Percentiles rank a stretch among this genome's conserved stretches.
Evolutionary conservation across 345 rosid species (phyloP).

Genomic region (Eucalyptus erythrocorys): DNA sequence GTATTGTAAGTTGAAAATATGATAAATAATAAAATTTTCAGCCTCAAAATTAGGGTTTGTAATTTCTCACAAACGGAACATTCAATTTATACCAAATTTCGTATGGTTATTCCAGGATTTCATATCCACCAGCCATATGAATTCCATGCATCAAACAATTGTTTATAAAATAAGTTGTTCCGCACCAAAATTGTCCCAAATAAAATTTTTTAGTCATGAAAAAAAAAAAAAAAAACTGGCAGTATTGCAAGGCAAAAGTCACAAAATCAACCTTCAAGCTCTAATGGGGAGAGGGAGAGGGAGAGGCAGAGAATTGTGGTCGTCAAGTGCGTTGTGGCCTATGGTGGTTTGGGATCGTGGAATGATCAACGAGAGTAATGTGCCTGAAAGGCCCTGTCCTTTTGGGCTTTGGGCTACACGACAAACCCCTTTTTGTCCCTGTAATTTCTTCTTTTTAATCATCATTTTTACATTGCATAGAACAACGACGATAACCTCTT

Average conservation of each 20-base stretch:
- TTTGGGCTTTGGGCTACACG: background rate
- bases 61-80: background rate
- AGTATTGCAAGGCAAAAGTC: too few relatives aligned
- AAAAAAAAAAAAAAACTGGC: too few relatives aligned
- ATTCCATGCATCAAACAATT: too few relatives aligned
- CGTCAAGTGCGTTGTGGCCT: too few relatives aligned
- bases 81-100: background rate
- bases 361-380: too few relatives aligned
- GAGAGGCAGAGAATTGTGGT: too few relatives aligned
- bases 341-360: too few relatives aligned
- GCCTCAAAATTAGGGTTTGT: background rate
- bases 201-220: too few relatives aligned
- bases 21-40: background rate
- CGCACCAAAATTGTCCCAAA: background rate
- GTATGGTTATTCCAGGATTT: background rate
- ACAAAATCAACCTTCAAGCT: accelerated
- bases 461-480: background rate
- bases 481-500: background rate
- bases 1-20: too few relatives aligned
- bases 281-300: too few relatives aligned
- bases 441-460: background rate
- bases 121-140: background rate
- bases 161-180: accelerated
- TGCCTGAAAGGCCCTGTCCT: background rate
- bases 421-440: background rate